Base-by-base conservation (phyloP, 2,329 filamentous ascomycete genomes). In the Sphaceloma murrayae region DNA sequence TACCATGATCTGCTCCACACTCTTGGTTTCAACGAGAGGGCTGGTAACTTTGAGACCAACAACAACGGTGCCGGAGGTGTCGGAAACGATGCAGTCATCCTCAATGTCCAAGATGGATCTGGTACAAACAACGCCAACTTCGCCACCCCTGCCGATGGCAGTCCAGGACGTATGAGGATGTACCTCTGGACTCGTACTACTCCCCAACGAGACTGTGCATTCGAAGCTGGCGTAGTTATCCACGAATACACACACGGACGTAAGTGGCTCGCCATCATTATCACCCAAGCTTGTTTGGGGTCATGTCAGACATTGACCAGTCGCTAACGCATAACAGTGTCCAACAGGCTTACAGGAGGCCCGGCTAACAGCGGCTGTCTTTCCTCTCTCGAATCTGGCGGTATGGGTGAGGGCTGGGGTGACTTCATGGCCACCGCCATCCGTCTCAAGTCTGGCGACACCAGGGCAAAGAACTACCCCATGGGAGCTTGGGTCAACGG, bases 41-140 rank as follows among this genome's bases (percentile, higher is more conserved):
- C 75, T 1, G 75, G 75, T 4, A 79, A 79, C 59, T 79, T 78
- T 57, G 67, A 78, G 58, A 53, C 59, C 43, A 71, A 75, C 62
- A 78, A 77, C 62, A 67, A 72, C 48, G 69, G 67, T 33, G 56
- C 63, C 30, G 74, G 74, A 3, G 75, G 75, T 13, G 32, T 50
- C 3, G 73, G 67, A 9, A 62, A 61, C 40, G 75, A 78, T 51
- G 7, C 43, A 3, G 33, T 34, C 32, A 34, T 45, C 19, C 33
- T 34, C 31, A 38, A 46, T 16, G 34, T 66, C 65, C 33, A 70
- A 75, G 27, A 74, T 74, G 46, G 62, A 77, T 29, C 74, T 75
- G 49, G 59, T 73, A 65, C 60, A 1, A 73, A 78, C 62, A 78
- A 78, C 48, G 75, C 75, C 46, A 69, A 74, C 59, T 77, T 78